Evolutionary conservation across 1,139 yeast species (phyloP).

Genomic region (Yarrowia galli): DNA sequence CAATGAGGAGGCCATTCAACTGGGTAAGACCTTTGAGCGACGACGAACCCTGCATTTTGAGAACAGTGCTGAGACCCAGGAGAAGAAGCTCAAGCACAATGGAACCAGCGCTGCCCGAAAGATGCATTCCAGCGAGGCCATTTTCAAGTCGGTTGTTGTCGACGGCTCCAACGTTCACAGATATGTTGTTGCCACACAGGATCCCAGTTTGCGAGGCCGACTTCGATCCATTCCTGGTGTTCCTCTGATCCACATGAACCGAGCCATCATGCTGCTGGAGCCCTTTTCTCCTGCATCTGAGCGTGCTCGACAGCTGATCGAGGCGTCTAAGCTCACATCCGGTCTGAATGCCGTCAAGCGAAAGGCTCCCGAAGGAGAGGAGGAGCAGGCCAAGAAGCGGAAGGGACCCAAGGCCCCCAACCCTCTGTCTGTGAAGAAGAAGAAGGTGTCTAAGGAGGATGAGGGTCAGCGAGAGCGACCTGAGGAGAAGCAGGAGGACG

Average conservation of each 20-base stretch:
- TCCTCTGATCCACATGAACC: constrained; percentile 83
- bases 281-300: constrained; percentile 81
- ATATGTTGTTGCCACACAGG: constrained; percentile 86
- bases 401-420: constrained; percentile 82
- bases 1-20: constrained; percentile 74
- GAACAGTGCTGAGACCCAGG: constrained; percentile 34
- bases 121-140: constrained; percentile 62
- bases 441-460: constrained; percentile 42
- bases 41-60: constrained; percentile 64
- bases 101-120: constrained; percentile 24
- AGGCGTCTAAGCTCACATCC: constrained; percentile 68
- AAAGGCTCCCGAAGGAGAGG: constrained; percentile 45
- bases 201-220: constrained; percentile 67
- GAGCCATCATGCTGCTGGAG: constrained; percentile 96
- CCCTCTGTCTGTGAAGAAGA: constrained; percentile 79
- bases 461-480: constrained; percentile 27
- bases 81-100: constrained; percentile 36
- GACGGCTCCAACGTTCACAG: constrained; percentile 86
- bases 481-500: constrained; percentile 9
- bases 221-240: constrained; percentile 85
- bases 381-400: constrained; percentile 55
- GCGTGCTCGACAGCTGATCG: constrained; percentile 61
- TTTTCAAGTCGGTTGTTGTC: constrained; percentile 70
- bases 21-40: constrained; percentile 86
- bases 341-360: constrained; percentile 72